Percentiles rank a stretch among this genome's conserved stretches.
phyloP scores from a whole-genome alignment of 805 yeast species.

The Sporopachydermia quercuum region DNA sequence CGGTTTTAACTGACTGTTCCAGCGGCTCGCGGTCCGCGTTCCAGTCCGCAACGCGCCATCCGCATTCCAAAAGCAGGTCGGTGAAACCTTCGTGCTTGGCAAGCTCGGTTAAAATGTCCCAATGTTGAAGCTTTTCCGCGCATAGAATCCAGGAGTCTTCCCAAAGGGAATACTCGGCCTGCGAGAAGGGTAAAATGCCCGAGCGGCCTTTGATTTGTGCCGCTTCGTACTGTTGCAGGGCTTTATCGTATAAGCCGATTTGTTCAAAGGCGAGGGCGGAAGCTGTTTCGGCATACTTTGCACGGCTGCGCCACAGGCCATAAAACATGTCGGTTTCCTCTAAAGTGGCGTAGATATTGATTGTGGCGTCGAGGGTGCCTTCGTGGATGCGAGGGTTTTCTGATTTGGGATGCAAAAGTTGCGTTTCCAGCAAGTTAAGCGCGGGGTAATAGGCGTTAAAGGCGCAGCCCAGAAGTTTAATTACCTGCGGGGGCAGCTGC shows the following conservation, averaged over 20 bases:
- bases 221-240: slow-evolving; percentile 83
- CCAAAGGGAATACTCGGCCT: slow-evolving; percentile 91
- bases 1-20: slow-evolving; percentile 87
- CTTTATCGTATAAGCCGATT: slow-evolving; percentile 87
- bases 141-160: slow-evolving; percentile 97
- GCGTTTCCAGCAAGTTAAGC: slow-evolving; percentile 66
- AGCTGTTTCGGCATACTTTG: slow-evolving; percentile 86
- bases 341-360: slow-evolving; percentile 74
- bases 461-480: slow-evolving; percentile 74
- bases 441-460: slow-evolving; percentile 89
- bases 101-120: slow-evolving; percentile 93
- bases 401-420: slow-evolving; percentile 39
- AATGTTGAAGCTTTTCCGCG: slow-evolving; percentile 92
- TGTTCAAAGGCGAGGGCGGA: slow-evolving; percentile 91
- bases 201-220: slow-evolving; percentile 95
- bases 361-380: slow-evolving; percentile 76
- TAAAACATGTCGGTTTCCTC: slow-evolving; percentile 96
- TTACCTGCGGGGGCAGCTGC: slow-evolving; percentile 86
- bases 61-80: slow-evolving; percentile 90
- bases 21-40: slow-evolving; percentile 85
- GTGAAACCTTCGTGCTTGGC: slow-evolving; percentile 98
- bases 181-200: slow-evolving; percentile 90
- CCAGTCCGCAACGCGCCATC: slow-evolving; percentile 99
- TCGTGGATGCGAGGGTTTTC: slow-evolving; percentile 69
- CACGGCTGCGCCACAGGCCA: slow-evolving; percentile 94